phyloP scores from a whole-genome alignment of 2,329 filamentous ascomycete species.

The Penicillium sclerotigenum region DNA sequence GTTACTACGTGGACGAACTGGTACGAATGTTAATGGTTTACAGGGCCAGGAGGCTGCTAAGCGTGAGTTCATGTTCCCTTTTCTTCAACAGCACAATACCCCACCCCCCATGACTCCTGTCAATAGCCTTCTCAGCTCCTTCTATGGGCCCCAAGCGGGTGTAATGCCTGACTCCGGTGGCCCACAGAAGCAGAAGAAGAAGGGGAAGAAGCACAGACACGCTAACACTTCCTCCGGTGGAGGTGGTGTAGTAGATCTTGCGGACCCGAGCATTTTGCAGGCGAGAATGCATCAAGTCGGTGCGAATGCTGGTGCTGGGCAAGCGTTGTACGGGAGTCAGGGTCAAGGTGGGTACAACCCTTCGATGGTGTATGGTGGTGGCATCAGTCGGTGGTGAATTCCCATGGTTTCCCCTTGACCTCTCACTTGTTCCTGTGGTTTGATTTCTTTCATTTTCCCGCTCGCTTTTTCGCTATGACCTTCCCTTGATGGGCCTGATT shows the following conservation, averaged over 20 bases:
- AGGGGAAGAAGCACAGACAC: conserved; percentile 99
- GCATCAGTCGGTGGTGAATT: conserved; percentile 64
- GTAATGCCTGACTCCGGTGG: conserved; percentile 79
- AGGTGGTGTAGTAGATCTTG: conserved; percentile 99
- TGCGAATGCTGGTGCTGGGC: conserved; percentile 68
- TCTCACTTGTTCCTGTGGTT: conserved; percentile 21
- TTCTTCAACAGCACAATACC: conserved; percentile 83
- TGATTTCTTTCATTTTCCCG: conserved; percentile 21
- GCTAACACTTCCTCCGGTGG: conserved; percentile 99
- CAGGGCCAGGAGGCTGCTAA: conserved; percentile 83
- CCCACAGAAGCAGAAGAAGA: conserved; percentile 96
- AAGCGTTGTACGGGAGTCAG: conserved; percentile 87
- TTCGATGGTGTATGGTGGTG: conserved; percentile 74
- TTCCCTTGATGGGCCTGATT: conserved; percentile 21
- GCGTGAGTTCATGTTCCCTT: conserved; percentile 98
- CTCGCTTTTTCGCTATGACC: conserved; percentile 15
- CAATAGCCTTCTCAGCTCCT: conserved; percentile 85
- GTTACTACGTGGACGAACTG: conserved; percentile 68
- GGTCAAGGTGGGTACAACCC: conserved; percentile 87
- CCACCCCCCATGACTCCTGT: conserved; percentile 87
- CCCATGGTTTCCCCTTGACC: conserved; percentile 11
- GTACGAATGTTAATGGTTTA: conserved; percentile 58
- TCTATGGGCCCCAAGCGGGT: conserved; percentile 83
- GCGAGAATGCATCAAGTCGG: conserved; percentile 91
- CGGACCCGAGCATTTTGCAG: conserved; percentile 99